Conservation (phyloP, 2,329 filamentous ascomycete species). For the Clarireedia monteithiana region DNA sequence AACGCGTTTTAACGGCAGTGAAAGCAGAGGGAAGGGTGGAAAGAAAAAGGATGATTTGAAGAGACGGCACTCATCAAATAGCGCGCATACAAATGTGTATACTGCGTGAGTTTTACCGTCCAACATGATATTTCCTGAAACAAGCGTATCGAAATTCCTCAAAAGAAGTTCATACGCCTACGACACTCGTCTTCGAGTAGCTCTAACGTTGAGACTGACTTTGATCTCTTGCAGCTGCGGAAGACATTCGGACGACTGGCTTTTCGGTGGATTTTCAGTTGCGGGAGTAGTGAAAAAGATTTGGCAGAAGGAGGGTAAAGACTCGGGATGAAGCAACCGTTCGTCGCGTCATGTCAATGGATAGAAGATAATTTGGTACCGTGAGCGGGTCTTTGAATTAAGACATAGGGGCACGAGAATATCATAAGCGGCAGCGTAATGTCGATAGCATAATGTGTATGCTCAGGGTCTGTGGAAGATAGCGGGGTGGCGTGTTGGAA, state of each 20-base stretch:
- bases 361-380: too few species aligned
- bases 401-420: too few species aligned
- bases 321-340: not conserved
- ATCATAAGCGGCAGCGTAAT: too few species aligned
- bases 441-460: too few species aligned
- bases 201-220: not conserved
- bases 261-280: slow-evolving; percentile 11
- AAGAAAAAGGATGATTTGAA: slow-evolving; percentile 2
- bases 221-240: slow-evolving; percentile 2
- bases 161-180: too few species aligned
- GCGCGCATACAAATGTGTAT: slow-evolving; percentile 10
- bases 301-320: slow-evolving; percentile 9
- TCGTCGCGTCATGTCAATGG: not conserved
- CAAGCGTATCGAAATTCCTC: too few species aligned
- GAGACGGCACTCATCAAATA: slow-evolving; percentile 3
- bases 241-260: slow-evolving; percentile 13
- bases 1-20: not conserved
- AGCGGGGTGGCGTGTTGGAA: too few species aligned
- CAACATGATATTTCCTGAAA: not conserved
- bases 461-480: too few species aligned
- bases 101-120: slow-evolving; percentile 6
- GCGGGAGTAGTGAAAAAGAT: slow-evolving; percentile 8
- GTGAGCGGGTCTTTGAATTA: too few species aligned
- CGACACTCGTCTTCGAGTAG: too few species aligned
- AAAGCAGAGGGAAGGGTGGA: not conserved